Conservation (phyloP, 495 filamentous ascomycete genomes). For the Bacidia gigantensis region DNA sequence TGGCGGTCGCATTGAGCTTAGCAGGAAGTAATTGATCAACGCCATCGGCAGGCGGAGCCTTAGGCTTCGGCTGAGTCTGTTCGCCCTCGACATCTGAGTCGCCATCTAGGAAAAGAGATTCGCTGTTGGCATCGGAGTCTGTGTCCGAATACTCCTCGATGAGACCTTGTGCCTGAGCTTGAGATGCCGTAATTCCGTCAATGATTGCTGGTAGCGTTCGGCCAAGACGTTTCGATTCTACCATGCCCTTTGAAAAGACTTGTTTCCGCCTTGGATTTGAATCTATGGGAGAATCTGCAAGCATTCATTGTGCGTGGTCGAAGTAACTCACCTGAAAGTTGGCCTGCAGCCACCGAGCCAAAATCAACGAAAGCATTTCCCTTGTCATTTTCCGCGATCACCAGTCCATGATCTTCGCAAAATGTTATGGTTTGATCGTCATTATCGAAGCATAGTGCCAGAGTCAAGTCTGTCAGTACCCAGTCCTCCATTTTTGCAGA, state of each 20-base stretch:
- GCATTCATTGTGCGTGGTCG: not conserved
- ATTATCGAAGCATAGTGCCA: constrained; percentile 58
- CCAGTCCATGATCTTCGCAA: constrained; percentile 52
- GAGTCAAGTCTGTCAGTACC: constrained; percentile 50
- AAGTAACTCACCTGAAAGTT: constrained; percentile 17
- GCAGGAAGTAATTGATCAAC: not conserved
- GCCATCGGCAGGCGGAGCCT: constrained; percentile 4
- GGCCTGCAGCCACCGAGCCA: constrained; percentile 13
- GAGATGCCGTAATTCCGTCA: constrained; percentile 36
- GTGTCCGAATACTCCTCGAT: constrained; percentile 24
- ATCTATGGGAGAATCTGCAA: constrained; percentile 11
- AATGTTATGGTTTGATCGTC: constrained; percentile 56
- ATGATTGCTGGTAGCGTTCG: constrained; percentile 35
- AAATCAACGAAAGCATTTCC: constrained; percentile 38
- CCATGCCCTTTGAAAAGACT: constrained; percentile 33
- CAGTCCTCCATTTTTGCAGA: constrained; percentile 58
- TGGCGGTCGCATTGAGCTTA: constrained; percentile 4
- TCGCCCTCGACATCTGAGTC: constrained; percentile 23
- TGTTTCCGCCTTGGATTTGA: constrained; percentile 26
- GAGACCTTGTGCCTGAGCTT: constrained; percentile 34
- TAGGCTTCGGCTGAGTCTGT: not conserved
- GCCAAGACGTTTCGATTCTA: constrained; percentile 38
- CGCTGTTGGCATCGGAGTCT: constrained; percentile 19
- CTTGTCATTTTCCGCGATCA: constrained; percentile 38
- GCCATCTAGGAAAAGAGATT: constrained; percentile 33